These are phyloP conservation scores for Pseudogymnoascus verrucosus DNA, from an alignment of 2,329 filamentous ascomycete genomes.

Conservation along the genomic window DNA sequence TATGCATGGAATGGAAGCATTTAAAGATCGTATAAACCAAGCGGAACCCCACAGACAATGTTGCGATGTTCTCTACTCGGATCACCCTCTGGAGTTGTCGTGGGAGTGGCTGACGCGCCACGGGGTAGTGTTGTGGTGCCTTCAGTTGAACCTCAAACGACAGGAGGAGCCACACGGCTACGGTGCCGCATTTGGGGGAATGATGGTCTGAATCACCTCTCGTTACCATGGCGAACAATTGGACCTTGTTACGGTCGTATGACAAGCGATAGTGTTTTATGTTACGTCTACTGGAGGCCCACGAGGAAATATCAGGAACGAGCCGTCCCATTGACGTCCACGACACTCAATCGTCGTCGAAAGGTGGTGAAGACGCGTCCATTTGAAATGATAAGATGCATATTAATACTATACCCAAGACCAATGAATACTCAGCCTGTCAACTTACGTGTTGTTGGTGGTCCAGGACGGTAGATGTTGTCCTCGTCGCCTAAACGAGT, in stretches of 20 bases:
- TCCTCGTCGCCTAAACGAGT: background rate
- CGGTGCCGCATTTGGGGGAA: background rate
- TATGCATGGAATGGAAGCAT: conserved; percentile 6
- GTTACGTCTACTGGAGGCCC: background rate
- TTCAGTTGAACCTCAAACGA: background rate
- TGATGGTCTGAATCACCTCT: background rate
- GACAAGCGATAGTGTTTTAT: background rate
- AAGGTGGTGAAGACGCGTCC: background rate
- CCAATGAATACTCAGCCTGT: background rate
- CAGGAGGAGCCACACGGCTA: conserved; percentile 6
- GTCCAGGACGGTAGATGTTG: background rate
- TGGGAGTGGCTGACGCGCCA: background rate
- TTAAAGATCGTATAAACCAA: background rate
- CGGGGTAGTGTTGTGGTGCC: background rate
- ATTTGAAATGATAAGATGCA: background rate
- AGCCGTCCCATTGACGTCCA: background rate
- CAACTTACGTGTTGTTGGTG: background rate
- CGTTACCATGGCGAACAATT: background rate
- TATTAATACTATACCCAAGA: conserved; percentile 6
- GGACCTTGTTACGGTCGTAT: background rate
- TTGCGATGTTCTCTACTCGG: background rate
- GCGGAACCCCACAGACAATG: background rate
- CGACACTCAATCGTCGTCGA: background rate
- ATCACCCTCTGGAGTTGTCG: background rate
- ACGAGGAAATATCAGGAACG: background rate